Evolutionary conservation across 2,329 filamentous ascomycete genomes (phyloP), one percentile per base, ranked within the genome.

Genomic region (Alternaria panax): DNA sequence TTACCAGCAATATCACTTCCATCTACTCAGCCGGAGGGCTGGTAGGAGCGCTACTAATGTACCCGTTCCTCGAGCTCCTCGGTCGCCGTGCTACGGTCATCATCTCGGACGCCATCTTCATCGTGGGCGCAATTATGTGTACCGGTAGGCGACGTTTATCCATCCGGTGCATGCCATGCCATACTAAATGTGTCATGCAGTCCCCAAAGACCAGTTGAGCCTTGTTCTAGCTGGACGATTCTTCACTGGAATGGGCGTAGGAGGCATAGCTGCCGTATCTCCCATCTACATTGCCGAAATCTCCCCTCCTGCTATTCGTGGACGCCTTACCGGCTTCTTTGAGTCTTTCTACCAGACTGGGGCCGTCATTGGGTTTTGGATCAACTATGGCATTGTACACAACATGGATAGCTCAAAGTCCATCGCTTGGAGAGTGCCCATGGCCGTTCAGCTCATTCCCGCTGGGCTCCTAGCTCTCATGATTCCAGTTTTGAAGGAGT

Each of bases 341-440:
- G 88, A 90, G 70, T 79, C 89, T 1, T 85, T 86, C 43, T 89
- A 86, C 79, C 88, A 90, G 75, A 80, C 85, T 0, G 85, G 88
- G 27, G 87, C 87, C n/a, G 75, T 79, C 52, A 71, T 78, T 16
- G 76, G 78, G 5, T 80, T 80, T 59, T 80, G 78, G 78, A 77
- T 80, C 61, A 79, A 80, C 60, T 80, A 80, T 47, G 74, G 72
- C 5, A 75, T 79, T 25, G 74, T 77, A 3, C 68, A 75, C 51
- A 76, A 74, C 66, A 83, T 79, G 77, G 65, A 71, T 34, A 79
- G 57, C 80, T 83, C 38, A 2, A 73, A 81, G 1, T 81, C 78
- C n/a, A 77, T 75, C 2, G 87, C 88, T 69, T 90, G 88, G 87
- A 78, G 87, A 20, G 85, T 90, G 45, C 88, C 88, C 1, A 87